Conservation (phyloP, 306 rosid species). For the Pyrus bretschneideri region DNA sequence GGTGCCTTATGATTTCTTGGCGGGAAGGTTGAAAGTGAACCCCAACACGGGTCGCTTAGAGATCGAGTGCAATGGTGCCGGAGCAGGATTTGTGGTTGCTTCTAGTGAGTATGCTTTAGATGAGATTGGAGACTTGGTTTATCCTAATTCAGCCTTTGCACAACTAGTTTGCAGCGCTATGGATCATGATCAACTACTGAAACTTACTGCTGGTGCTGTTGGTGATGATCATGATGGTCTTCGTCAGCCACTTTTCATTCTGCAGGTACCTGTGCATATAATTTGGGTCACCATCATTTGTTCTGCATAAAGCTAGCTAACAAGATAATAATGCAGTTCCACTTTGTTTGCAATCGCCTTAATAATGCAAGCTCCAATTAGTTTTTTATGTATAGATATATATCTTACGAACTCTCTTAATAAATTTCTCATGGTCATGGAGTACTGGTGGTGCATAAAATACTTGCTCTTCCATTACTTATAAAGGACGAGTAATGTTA, state of each 20-base stretch:
- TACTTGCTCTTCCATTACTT: too few species aligned
- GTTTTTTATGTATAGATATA: too few species aligned
- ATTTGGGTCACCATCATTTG: background rate
- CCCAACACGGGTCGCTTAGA: conserved; percentile 38
- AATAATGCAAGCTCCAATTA: too few species aligned
- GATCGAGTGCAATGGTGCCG: conserved; percentile 53
- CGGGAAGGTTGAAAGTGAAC: conserved; percentile 49
- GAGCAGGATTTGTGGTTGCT: conserved; percentile 65
- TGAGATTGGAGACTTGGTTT: conserved; percentile 60
- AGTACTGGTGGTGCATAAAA: too few species aligned
- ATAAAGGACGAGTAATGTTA: too few species aligned
- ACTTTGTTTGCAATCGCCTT: background rate
- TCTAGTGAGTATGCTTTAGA: conserved; percentile 41
- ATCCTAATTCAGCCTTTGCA: conserved; percentile 62
- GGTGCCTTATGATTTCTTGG: conserved; percentile 54
- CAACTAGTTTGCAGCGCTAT: conserved; percentile 39
- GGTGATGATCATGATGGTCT: background rate
- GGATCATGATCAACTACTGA: conserved; percentile 12
- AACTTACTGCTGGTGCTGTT: background rate
- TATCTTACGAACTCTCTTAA: too few species aligned
- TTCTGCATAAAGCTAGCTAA: background rate
- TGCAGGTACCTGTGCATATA: conserved; percentile 42
- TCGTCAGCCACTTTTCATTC: conserved; percentile 42
- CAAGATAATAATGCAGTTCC: background rate
- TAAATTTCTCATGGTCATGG: too few species aligned